Percentiles rank a stretch among this genome's conserved stretches.
Evolutionary conservation across 108 stramenopile species (phyloP).

Genomic region (Fragilaria radians): DNA sequence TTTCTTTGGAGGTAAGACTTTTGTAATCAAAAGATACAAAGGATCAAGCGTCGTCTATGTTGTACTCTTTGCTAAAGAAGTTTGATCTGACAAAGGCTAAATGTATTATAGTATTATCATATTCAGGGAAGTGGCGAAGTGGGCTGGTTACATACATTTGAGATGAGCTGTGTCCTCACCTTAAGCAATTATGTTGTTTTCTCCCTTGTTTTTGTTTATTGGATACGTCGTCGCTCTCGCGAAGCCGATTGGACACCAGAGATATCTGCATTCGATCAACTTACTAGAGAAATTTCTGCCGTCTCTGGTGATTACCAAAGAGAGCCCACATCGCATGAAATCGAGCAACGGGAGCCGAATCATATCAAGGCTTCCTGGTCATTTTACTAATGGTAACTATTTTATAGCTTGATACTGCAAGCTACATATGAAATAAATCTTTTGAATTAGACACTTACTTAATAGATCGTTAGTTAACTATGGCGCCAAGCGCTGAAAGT

Average conservation of each 20-base stretch:
- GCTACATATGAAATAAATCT: too few species aligned
- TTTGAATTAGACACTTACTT: too few species aligned
- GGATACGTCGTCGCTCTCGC: neutral
- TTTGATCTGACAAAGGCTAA: too few species aligned
- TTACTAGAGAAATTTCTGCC: neutral
- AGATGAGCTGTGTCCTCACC: neutral
- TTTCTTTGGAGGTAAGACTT: neutral
- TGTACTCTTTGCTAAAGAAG: too few species aligned
- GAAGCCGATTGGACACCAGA: neutral
- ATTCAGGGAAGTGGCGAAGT: too few species aligned
- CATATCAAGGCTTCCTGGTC: neutral
- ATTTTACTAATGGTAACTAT: neutral
- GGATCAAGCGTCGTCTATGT: too few species aligned
- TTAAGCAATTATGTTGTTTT: neutral
- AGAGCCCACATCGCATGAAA: neutral
- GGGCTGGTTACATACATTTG: neutral
- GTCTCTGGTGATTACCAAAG: neutral
- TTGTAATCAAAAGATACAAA: too few species aligned
- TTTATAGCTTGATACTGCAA: too few species aligned
- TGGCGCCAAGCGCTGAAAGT: too few species aligned
- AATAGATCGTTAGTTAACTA: too few species aligned
- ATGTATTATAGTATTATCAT: too few species aligned
- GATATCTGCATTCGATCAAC: neutral
- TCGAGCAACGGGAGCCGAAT: neutral
- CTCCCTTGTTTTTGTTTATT: neutral